Conservation (phyloP, 1,284 basidiomycete genomes). For the Xanthoconium separans region DNA sequence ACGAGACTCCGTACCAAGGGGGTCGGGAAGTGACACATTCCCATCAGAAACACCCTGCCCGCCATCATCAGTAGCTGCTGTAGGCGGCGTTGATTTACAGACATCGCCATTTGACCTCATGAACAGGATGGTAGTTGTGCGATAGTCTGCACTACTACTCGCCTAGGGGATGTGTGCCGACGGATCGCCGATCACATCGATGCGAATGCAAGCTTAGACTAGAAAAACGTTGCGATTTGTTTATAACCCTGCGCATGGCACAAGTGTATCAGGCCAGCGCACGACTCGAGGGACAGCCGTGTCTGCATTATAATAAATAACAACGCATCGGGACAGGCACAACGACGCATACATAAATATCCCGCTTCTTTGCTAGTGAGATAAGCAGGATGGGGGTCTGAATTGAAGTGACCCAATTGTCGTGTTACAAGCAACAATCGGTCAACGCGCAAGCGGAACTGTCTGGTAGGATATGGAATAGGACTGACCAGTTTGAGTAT, state of each 20-base stretch:
- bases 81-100: not conserved
- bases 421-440: no score
- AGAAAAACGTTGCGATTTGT: not conserved
- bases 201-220: not conserved
- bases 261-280: not conserved
- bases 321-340: not conserved
- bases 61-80: not conserved
- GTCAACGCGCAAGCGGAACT: no score
- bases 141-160: not conserved
- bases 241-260: no score
- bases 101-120: not conserved
- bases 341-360: not conserved
- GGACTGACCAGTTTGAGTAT: not conserved
- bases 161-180: not conserved
- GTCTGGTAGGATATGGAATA: not conserved
- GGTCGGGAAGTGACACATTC: not conserved
- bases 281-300: not conserved
- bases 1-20: not conserved
- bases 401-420: no score
- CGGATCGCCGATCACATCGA: not conserved
- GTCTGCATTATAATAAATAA: no score
- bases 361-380: no score
- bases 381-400: no score
- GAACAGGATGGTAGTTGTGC: not conserved
- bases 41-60: not conserved